Conservation (phyloP, 805 yeast species). For the Starmerella khaoyaiensis region DNA sequence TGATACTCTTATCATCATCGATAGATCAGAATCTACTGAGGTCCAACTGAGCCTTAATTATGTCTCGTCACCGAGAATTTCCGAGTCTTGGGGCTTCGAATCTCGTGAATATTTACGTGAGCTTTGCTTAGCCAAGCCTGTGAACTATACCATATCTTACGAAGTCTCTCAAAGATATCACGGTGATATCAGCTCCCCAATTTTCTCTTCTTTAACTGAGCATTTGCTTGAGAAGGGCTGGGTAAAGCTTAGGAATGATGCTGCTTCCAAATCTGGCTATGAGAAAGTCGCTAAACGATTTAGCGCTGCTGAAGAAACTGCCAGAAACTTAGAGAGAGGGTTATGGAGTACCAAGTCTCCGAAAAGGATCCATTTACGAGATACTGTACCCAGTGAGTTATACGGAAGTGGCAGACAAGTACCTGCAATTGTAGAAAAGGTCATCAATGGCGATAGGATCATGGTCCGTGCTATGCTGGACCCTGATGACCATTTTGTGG, state of each 20-base stretch:
- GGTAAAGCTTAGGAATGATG: constrained; percentile 48
- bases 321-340: constrained; percentile 41
- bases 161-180: constrained; percentile 44
- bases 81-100: constrained; percentile 39
- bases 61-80: constrained; percentile 44
- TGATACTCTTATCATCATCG: constrained; percentile 52
- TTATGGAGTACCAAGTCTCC: constrained; percentile 35
- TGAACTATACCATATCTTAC: constrained; percentile 47
- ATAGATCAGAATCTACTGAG: constrained; percentile 38
- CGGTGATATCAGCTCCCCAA: constrained; percentile 57
- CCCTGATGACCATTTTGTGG: constrained; percentile 40
- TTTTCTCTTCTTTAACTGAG: constrained; percentile 46
- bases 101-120: constrained; percentile 50
- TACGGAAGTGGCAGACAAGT: constrained; percentile 31
- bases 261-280: constrained; percentile 32
- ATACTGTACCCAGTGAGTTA: constrained; percentile 19
- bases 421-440: constrained; percentile 57
- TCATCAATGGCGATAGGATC: constrained; percentile 67
- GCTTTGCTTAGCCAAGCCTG: constrained; percentile 48
- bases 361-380: constrained; percentile 9
- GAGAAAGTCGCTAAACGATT: constrained; percentile 29
- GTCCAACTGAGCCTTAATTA: constrained; percentile 51
- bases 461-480: constrained; percentile 42
- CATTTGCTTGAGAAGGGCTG: constrained; percentile 45
- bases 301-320: constrained; percentile 32